Evolutionary conservation across 1,139 yeast species (phyloP).

Genomic region (Debaryomyces subglobosus): DNA sequence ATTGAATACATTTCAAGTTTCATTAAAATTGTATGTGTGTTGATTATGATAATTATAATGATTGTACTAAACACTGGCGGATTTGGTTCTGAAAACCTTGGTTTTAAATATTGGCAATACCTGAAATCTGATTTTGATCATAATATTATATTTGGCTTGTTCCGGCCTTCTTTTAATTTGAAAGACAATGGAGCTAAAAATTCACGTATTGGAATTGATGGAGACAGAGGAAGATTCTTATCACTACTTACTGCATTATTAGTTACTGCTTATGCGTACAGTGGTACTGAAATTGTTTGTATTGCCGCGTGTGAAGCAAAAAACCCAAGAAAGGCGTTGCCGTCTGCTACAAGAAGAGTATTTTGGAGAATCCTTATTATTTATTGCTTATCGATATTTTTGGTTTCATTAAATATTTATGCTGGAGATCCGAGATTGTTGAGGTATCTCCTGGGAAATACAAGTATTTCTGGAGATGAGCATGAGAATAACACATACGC

Average conservation of each 20-base stretch:
- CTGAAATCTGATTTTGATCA: conserved; percentile 51
- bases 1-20: conserved; percentile 67
- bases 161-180: conserved; percentile 69
- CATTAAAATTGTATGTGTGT: conserved; percentile 57
- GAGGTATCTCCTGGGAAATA: conserved; percentile 48
- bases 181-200: conserved; percentile 53
- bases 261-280: conserved; percentile 71
- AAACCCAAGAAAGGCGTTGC: conserved; percentile 77
- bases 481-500: conserved; percentile 32
- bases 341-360: conserved; percentile 75
- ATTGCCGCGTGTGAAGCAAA: conserved; percentile 87
- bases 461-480: conserved; percentile 30
- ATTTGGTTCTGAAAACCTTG: conserved; percentile 53
- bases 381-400: conserved; percentile 70
- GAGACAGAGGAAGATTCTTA: conserved; percentile 63
- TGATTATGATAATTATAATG: conserved; percentile 64
- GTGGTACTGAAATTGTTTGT: conserved; percentile 82
- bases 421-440: conserved; percentile 75
- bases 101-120: conserved; percentile 68
- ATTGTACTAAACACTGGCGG: conserved; percentile 59
- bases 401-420: conserved; percentile 71
- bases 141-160: conserved; percentile 65
- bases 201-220: conserved; percentile 55
- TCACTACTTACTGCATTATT: conserved; percentile 66
- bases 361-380: conserved; percentile 72